Percentiles rank a stretch among this genome's conserved stretches.
phyloP scores from a whole-genome alignment of 2,329 filamentous ascomycete species.

The Colletotrichum spinosum region DNA sequence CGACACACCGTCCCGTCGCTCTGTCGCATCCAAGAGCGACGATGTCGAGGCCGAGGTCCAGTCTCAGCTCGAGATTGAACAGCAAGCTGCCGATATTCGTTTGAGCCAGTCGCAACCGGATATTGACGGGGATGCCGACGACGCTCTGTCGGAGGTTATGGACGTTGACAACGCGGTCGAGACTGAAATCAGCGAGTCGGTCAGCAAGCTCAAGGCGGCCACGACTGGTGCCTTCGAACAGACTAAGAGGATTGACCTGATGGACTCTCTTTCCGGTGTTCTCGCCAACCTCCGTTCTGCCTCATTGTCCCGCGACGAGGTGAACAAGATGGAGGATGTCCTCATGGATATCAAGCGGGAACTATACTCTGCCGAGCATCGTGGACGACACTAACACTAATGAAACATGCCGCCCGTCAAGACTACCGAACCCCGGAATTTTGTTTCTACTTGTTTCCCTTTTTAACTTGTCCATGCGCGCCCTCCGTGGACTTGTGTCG shows the following conservation, averaged over 20 bases:
- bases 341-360: constrained; percentile 83
- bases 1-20: constrained; percentile 25
- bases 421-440: background rate
- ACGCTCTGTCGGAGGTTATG: no score
- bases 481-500: constrained; percentile 13
- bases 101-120: constrained; percentile 44
- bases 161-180: no score
- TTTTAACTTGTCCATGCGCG: background rate
- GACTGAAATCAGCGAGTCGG: background rate
- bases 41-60: constrained; percentile 55
- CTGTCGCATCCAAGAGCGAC: constrained; percentile 22
- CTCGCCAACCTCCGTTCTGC: constrained; percentile 70
- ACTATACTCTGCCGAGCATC: constrained; percentile 76
- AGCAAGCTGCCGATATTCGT: constrained; percentile 49
- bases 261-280: constrained; percentile 64
- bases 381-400: constrained; percentile 58
- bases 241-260: constrained; percentile 57
- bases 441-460: background rate
- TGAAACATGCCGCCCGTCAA: background rate
- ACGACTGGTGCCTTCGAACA: constrained; percentile 43
- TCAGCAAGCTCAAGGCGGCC: background rate
- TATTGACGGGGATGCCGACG: constrained; percentile 12
- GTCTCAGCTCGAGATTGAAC: constrained; percentile 55
- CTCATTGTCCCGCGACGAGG: constrained; percentile 71
- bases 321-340: constrained; percentile 80